phyloP scores from a whole-genome alignment of 768 basidiomycete species.

The Hygrophoropsis aurantiaca region DNA sequence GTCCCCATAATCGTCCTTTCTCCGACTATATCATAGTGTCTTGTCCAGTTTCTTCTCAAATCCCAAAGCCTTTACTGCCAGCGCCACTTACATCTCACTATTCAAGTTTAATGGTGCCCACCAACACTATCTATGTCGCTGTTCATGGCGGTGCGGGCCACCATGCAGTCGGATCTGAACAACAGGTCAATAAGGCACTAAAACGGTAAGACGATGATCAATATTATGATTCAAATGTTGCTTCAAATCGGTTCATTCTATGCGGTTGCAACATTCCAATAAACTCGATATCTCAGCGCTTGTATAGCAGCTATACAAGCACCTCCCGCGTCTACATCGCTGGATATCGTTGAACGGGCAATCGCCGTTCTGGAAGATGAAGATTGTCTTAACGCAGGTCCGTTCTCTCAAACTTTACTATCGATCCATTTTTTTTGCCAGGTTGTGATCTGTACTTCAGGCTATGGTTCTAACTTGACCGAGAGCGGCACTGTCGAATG shows the following conservation, averaged over 20 bases:
- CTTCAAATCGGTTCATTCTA: not conserved
- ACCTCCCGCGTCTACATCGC: conserved; percentile 18
- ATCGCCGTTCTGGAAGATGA: conserved; percentile 66
- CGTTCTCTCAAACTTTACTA: conserved; percentile 4
- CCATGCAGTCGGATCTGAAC: conserved; percentile 50
- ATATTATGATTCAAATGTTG: not conserved
- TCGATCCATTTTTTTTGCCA: not conserved
- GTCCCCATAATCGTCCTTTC: too few relatives aligned
- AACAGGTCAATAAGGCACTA: conserved; percentile 54
- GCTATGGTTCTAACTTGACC: conserved; percentile 78
- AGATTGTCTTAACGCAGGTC: conserved; percentile 70
- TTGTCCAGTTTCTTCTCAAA: too few relatives aligned
- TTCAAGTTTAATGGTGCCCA: too few relatives aligned
- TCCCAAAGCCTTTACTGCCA: too few relatives aligned
- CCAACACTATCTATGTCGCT: conserved; percentile 44
- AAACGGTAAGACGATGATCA: conserved; percentile 41
- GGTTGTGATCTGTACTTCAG: conserved; percentile 37
- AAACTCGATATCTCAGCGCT: conserved; percentile 40
- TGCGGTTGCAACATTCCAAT: not conserved
- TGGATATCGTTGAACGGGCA: conserved; percentile 52
- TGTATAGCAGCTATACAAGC: conserved; percentile 43
- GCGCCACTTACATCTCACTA: too few relatives aligned
- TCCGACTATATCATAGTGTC: too few relatives aligned
- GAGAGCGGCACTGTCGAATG: conserved; percentile 76
- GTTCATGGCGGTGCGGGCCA: conserved; percentile 81